Evolutionary conservation across 1,284 basidiomycete species (phyloP).

Genomic region (Microbotryum silenes-acaulis): DNA sequence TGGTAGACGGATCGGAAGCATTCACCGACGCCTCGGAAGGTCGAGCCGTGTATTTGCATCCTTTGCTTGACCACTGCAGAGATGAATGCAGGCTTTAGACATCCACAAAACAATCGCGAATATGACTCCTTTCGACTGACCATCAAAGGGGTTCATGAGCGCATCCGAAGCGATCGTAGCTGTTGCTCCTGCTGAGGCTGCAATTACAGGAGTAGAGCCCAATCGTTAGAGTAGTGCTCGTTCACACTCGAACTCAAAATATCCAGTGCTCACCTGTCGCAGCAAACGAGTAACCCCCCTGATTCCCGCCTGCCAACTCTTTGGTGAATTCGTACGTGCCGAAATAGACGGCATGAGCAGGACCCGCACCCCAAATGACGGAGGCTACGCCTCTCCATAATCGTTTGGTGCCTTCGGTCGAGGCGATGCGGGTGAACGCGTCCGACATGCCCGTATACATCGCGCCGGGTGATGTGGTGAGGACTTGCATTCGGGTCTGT

Average conservation of each 20-base stretch:
- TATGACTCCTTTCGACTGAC: slow-evolving; percentile 44
- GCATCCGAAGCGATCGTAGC: slow-evolving; percentile 95
- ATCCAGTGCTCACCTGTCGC: slow-evolving; percentile 53
- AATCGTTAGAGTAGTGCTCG: not conserved
- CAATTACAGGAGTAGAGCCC: not conserved
- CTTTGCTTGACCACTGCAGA: slow-evolving; percentile 90
- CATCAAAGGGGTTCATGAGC: slow-evolving; percentile 99
- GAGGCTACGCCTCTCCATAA: slow-evolving; percentile 95
- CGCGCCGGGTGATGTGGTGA: slow-evolving; percentile 66
- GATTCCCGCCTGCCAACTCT: slow-evolving; percentile 81
- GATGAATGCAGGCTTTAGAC: not conserved
- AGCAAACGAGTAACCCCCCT: slow-evolving; percentile 69
- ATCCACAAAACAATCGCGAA: no score
- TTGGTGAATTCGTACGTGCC: slow-evolving; percentile 92
- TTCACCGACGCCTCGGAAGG: slow-evolving; percentile 71
- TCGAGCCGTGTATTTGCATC: slow-evolving; percentile 92
- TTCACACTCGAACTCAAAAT: not conserved
- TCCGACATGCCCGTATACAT: slow-evolving; percentile 82
- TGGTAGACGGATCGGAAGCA: slow-evolving; percentile 78
- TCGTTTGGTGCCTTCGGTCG: slow-evolving; percentile 81
- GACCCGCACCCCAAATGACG: slow-evolving; percentile 95
- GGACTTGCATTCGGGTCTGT: slow-evolving; percentile 98
- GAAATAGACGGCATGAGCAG: slow-evolving; percentile 97
- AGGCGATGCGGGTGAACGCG: slow-evolving; percentile 79
- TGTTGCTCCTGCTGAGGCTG: slow-evolving; percentile 84